Evolutionary conservation across 257 asterid genomes (phyloP).

Genomic region (Primulina eburnea): DNA sequence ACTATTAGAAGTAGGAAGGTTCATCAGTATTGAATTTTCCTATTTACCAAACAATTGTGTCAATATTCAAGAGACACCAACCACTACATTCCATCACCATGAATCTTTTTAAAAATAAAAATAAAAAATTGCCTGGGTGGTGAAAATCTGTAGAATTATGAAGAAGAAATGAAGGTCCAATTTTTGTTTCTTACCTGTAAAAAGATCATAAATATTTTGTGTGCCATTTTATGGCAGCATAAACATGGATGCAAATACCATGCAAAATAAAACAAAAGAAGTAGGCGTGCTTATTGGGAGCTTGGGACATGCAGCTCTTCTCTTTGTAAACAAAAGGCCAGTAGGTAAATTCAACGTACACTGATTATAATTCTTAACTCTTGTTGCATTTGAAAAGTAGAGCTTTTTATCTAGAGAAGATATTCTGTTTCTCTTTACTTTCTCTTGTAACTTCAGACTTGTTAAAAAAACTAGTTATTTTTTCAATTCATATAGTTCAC

Average conservation of each 20-base stretch:
- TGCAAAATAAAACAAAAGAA: slow-evolving; percentile 38
- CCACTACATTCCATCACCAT: not conserved
- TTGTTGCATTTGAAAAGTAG: not conserved
- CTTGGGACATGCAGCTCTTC: slow-evolving; percentile 81
- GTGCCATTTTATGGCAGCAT: slow-evolving; percentile 39
- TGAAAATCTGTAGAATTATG: not conserved
- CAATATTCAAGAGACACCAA: not conserved
- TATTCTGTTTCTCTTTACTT: not conserved
- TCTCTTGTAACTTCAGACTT: not conserved
- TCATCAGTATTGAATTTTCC: not conserved
- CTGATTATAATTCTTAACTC: not conserved
- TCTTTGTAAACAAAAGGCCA: slow-evolving; percentile 58
- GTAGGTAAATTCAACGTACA: slow-evolving; percentile 41
- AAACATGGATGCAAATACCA: slow-evolving; percentile 33
- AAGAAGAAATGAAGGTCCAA: not conserved
- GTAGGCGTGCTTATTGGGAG: slow-evolving; percentile 45
- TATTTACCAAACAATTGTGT: not conserved
- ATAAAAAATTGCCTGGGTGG: not conserved
- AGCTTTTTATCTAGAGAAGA: not conserved
- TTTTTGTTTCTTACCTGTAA: not conserved
- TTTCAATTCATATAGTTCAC: not conserved
- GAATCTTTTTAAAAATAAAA: not conserved
- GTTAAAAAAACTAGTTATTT: not conserved
- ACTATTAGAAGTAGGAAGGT: not conserved
- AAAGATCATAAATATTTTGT: slow-evolving; percentile 5